phyloP scores from a whole-genome alignment of 1,139 yeast species.

The Debaryomycetaceae sp. region DNA sequence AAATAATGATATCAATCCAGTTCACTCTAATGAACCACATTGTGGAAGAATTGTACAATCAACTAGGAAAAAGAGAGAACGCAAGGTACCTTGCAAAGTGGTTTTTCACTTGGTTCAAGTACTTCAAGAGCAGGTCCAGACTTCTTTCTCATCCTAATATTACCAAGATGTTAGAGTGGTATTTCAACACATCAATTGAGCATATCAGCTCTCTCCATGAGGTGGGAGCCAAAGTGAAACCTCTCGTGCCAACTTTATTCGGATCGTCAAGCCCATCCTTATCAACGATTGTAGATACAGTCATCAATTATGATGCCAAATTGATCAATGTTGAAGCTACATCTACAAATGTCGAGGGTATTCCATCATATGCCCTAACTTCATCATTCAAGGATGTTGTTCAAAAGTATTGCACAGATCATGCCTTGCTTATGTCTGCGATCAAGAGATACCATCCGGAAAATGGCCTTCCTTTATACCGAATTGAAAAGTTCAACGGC shows the following conservation, averaged over 20 bases:
- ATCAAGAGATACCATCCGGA: conserved; percentile 15
- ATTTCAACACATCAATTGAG: conserved; percentile 17
- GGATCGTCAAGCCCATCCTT: conserved; percentile 1
- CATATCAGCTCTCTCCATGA: background rate
- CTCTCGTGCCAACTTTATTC: background rate
- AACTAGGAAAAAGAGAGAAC: conserved; percentile 1
- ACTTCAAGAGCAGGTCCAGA: conserved; percentile 4
- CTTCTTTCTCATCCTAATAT: conserved; percentile 1
- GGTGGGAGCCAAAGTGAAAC: background rate
- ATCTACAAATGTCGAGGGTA: conserved; percentile 19
- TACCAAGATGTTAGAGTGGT: conserved; percentile 20
- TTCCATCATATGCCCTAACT: conserved; percentile 27
- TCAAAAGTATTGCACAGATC: conserved; percentile 22
- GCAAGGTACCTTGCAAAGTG: conserved; percentile 6
- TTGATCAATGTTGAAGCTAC: background rate
- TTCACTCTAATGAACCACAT: conserved; percentile 31
- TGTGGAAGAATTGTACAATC: conserved; percentile 9
- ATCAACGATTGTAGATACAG: background rate
- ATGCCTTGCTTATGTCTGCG: conserved; percentile 20
- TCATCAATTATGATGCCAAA: background rate
- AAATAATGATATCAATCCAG: conserved; percentile 18
- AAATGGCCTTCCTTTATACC: conserved; percentile 23
- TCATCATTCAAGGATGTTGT: conserved; percentile 41
- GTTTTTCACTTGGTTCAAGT: conserved; percentile 14
- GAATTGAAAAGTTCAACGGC: conserved; percentile 10